A percentile compares a stretch with the other conserved stretches of the same genome.
Conservation (phyloP, 768 basidiomycete species). For the Boletus sp. region DNA sequence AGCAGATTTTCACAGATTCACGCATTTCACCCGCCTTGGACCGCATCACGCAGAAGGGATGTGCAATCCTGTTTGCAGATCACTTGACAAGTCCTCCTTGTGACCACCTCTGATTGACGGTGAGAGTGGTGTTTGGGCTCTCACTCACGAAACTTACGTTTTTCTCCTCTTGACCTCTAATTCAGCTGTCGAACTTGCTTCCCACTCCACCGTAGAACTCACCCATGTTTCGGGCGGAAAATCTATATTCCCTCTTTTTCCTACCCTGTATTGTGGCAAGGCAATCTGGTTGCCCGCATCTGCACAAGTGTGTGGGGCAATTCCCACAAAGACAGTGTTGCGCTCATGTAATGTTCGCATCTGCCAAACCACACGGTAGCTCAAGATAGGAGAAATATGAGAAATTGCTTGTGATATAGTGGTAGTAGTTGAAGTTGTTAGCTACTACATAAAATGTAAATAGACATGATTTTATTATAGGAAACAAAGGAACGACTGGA, state of each 20-base stretch:
- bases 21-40: conserved; percentile 34
- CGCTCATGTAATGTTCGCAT: too few species aligned
- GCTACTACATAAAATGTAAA: too few species aligned
- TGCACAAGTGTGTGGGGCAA: not conserved
- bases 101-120: conserved; percentile 15
- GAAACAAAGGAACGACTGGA: too few species aligned
- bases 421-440: too few species aligned
- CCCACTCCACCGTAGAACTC: not conserved
- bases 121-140: not conserved
- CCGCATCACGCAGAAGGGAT: conserved; percentile 33
- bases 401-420: too few species aligned
- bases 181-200: not conserved
- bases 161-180: not conserved
- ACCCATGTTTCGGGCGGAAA: not conserved
- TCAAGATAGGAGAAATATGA: too few species aligned
- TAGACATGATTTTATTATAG: too few species aligned
- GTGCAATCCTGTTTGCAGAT: conserved; percentile 24
- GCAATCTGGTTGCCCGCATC: not conserved
- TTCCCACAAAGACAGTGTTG: too few species aligned
- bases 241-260: not conserved
- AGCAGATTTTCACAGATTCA: conserved; percentile 34
- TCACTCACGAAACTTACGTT: not conserved
- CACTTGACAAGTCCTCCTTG: conserved; percentile 12
- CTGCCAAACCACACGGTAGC: too few species aligned
- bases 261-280: not conserved